A percentile compares a stretch with the other conserved stretches of the same genome.
These are phyloP conservation scores for Moricandia arvensis DNA, from an alignment of 345 rosid species.

Conservation along the genomic window DNA sequence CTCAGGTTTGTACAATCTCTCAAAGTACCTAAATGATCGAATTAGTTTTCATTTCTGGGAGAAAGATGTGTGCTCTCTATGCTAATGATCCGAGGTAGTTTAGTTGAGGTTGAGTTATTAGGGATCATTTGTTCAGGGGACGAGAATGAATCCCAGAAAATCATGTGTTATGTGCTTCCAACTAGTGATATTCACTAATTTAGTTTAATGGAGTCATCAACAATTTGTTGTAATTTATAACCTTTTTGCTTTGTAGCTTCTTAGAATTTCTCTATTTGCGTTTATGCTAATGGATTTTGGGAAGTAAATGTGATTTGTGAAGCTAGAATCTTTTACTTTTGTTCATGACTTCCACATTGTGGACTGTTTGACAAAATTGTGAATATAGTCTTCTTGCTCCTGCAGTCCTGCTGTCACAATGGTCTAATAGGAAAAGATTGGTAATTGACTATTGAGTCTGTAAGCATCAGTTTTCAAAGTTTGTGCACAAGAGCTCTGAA, in stretches of 20 bases:
- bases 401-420: not conserved
- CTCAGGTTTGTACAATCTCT: slow-evolving; percentile 29
- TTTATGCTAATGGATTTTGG: not conserved
- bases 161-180: not conserved
- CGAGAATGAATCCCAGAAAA: not conserved
- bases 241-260: not conserved
- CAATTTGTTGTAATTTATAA: not conserved
- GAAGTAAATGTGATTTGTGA: not conserved
- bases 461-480: not conserved
- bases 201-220: not conserved
- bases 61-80: not conserved
- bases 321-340: not conserved
- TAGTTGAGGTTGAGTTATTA: slow-evolving; percentile 2
- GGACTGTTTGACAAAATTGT: not conserved
- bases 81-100: not conserved
- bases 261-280: not conserved
- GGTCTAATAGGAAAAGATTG: not conserved
- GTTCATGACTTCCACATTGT: not conserved
- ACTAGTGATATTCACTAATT: not conserved
- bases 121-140: not conserved
- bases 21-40: not conserved
- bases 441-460: not conserved
- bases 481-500: not conserved
- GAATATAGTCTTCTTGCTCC: not conserved
- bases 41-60: not conserved